These are phyloP conservation scores for Candida anglica DNA, from an alignment of 805 yeast genomes.

Conservation along the genomic window DNA sequence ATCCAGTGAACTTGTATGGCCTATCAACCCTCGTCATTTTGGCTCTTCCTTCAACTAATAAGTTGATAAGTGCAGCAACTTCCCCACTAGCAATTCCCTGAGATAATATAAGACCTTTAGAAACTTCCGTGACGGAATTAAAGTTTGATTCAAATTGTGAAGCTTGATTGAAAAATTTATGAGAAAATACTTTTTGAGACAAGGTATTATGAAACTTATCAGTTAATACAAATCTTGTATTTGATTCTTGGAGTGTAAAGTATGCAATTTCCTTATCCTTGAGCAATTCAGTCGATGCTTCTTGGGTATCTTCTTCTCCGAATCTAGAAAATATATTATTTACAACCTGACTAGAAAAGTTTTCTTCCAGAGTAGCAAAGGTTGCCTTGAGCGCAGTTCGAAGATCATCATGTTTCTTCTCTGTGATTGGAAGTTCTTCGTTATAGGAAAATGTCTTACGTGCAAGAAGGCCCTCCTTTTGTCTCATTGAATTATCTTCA, in stretches of 20 bases:
- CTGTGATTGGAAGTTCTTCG: conserved; percentile 4
- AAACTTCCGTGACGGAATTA: conserved; percentile 33
- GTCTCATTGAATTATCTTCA: conserved; percentile 64
- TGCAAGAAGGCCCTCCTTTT: conserved; percentile 55
- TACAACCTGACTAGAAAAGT: conserved; percentile 45
- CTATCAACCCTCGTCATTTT: conserved; percentile 52
- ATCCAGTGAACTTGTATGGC: conserved; percentile 51
- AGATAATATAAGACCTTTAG: conserved; percentile 53
- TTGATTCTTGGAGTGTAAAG: conserved; percentile 31
- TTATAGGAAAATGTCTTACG: conserved; percentile 41
- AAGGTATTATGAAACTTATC: conserved; percentile 46
- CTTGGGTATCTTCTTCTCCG: conserved; percentile 44
- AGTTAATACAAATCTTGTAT: conserved; percentile 52
- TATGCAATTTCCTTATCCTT: conserved; percentile 54
- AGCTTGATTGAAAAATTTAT: conserved; percentile 42
- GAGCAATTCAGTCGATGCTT: conserved; percentile 49
- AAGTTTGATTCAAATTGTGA: conserved; percentile 42
- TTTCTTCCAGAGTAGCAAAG: conserved; percentile 49
- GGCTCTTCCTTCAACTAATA: conserved; percentile 29
- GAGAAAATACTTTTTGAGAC: conserved; percentile 32
- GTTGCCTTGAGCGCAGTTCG: conserved; percentile 49
- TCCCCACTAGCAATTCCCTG: conserved; percentile 58
- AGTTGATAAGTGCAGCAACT: conserved; percentile 58
- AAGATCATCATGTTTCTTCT: conserved; percentile 26
- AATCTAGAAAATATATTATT: conserved; percentile 41